These are phyloP conservation scores for Nakaseomyces delphensis DNA, from an alignment of 1,139 yeast genomes.

Conservation along the genomic window DNA sequence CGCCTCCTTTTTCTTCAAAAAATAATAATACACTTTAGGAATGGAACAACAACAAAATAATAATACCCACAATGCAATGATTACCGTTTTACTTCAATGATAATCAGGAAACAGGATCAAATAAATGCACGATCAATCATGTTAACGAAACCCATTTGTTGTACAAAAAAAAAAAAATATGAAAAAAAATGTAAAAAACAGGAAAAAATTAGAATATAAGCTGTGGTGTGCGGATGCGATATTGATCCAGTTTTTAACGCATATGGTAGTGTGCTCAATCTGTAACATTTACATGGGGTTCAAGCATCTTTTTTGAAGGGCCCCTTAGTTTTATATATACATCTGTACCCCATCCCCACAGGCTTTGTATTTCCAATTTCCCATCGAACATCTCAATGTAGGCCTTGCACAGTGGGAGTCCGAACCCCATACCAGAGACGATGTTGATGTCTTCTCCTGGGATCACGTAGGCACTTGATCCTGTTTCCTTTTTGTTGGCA, in stretches of 20 bases:
- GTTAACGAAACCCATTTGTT: too few species aligned
- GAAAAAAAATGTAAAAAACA: too few species aligned
- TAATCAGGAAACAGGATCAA: too few species aligned
- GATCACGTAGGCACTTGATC: slow-evolving; percentile 44
- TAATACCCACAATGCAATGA: too few species aligned
- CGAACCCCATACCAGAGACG: slow-evolving; percentile 96
- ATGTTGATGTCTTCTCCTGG: slow-evolving; percentile 68
- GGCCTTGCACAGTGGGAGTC: slow-evolving; percentile 75
- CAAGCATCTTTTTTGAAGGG: slow-evolving; percentile 18
- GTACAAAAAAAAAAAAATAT: not conserved
- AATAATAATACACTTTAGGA: too few species aligned
- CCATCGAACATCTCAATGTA: slow-evolving; percentile 70
- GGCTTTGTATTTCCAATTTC: slow-evolving; percentile 64
- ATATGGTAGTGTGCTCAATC: too few species aligned
- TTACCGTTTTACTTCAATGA: too few species aligned
- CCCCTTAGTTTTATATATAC: slow-evolving; percentile 47
- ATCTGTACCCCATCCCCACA: slow-evolving; percentile 80
- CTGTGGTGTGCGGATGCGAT: not conserved
- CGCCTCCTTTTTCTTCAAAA: too few species aligned
- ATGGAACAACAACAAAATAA: too few species aligned
- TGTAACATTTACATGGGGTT: not conserved
- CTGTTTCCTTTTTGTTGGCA: slow-evolving; percentile 22
- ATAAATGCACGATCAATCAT: too few species aligned
- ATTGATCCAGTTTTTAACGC: not conserved
- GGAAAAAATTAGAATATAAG: too few species aligned